Percentiles rank a stretch among this genome's conserved stretches.
Evolutionary conservation across 495 filamentous ascomycete genomes (phyloP).

Genomic region (Pyronema omphalodes): DNA sequence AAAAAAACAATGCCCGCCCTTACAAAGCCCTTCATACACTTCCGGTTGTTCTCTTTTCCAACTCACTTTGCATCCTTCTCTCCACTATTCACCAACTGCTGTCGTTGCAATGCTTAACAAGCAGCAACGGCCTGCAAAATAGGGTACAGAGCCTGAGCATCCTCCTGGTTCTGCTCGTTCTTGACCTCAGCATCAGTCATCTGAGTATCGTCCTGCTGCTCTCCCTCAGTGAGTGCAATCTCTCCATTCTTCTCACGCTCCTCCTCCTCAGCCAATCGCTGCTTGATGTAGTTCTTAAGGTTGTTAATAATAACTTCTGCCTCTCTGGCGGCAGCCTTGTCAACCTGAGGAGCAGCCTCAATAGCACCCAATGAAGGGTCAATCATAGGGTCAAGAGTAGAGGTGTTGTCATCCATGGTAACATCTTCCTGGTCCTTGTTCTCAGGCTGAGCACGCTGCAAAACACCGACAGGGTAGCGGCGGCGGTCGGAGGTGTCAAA

Average conservation of each 20-base stretch:
- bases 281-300: constrained; percentile 14
- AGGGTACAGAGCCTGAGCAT: constrained; percentile 30
- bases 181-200: constrained; percentile 11
- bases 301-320: constrained; percentile 13
- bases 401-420: constrained; percentile 14
- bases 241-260: constrained; percentile 14
- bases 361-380: constrained; percentile 22
- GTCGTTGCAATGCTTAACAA: constrained; percentile 8
- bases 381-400: constrained; percentile 16
- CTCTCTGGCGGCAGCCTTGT: neutral
- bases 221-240: neutral
- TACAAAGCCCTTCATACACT: too few relatives aligned
- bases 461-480: constrained; percentile 67
- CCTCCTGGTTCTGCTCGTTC: constrained; percentile 27
- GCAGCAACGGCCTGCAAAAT: constrained; percentile 26
- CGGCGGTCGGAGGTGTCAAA: constrained; percentile 69
- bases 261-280: constrained; percentile 12
- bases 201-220: constrained; percentile 14
- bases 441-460: constrained; percentile 45
- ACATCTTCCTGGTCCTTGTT: constrained; percentile 10
- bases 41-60: too few relatives aligned
- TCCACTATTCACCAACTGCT: too few relatives aligned
- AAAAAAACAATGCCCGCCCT: too few relatives aligned
- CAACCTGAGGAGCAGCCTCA: constrained; percentile 1
- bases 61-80: too few relatives aligned